Conservation (phyloP, 192 early-diverging fungal genomes). For the Podila minutissima region DNA sequence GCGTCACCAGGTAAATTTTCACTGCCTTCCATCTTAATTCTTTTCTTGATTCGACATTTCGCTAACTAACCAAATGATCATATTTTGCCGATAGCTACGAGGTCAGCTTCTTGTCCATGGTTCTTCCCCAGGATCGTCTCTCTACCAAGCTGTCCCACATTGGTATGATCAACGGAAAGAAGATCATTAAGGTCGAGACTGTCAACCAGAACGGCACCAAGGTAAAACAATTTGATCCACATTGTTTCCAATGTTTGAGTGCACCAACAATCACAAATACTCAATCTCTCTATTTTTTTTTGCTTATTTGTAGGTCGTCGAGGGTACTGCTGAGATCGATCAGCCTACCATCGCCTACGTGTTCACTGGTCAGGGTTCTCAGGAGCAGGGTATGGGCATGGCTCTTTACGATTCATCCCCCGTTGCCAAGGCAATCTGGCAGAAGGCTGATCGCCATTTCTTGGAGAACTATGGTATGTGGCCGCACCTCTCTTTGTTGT, state of each 20-base stretch:
- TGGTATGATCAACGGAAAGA: slow-evolving; percentile 96
- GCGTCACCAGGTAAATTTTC: slow-evolving; percentile 68
- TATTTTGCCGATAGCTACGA: slow-evolving; percentile 61
- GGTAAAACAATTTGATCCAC: slow-evolving; percentile 10
- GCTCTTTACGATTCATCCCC: slow-evolving; percentile 85
- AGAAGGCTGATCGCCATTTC: slow-evolving; percentile 90
- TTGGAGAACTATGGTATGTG: slow-evolving; percentile 75
- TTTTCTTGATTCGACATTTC: not conserved
- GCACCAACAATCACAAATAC: not conserved
- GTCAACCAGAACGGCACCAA: slow-evolving; percentile 85
- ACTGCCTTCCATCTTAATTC: not conserved
- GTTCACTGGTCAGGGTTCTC: slow-evolving; percentile 97
- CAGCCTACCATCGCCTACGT: slow-evolving; percentile 92
- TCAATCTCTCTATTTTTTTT: not conserved
- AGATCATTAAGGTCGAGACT: slow-evolving; percentile 92
- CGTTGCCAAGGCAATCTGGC: slow-evolving; percentile 90
- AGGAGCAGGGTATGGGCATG: slow-evolving; percentile 97
- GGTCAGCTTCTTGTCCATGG: slow-evolving; percentile 94
- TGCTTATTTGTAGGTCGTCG: slow-evolving; percentile 64
- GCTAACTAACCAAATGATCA: too few species aligned
- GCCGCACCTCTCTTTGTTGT: not conserved
- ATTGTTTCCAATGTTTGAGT: not conserved
- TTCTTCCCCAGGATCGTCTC: slow-evolving; percentile 88
- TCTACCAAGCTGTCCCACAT: slow-evolving; percentile 91
- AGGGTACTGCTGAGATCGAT: slow-evolving; percentile 92